Base-by-base conservation (phyloP, 2,329 filamentous ascomycete species). In the Periconia macrospinosa region DNA sequence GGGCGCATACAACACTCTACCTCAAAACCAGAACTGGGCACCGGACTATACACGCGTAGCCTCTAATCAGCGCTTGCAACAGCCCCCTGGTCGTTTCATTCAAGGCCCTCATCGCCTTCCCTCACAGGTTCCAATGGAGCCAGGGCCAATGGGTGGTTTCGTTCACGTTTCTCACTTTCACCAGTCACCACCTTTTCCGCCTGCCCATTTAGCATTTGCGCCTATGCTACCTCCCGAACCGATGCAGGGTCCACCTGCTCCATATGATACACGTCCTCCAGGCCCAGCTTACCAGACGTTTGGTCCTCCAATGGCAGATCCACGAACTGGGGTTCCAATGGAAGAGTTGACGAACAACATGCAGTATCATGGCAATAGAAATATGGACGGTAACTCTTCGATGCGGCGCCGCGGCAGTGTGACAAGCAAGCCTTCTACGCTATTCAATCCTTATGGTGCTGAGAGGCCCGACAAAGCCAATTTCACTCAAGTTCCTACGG, bases 381-480 rank as follows among this genome's bases (percentile, higher is more conserved):
- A 56, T 8, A 42, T 55, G 33, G 61, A 63, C 20, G 15, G 49
- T 47, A 53, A 53, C 15, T 53, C 43, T 14, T 45, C 53, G 18
- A 44, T 54, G 40, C 17, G 44, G 30, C 60, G 60, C 40, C 59
- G 53, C 23, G 47, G 45, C n/a, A 60, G 52, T 45, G 53, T 55
- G n/a, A 45, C 46, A 8, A 41, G 41, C 1, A 56, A 53, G 45
- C 18, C 49, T 11, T 3, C 43, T 23, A n/a, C 43, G 2, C 57
- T 70, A 3, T 72, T 60, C 54, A 65, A 72, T 45, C 69, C 69
- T 0, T 70, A 70, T 49, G 61, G 64, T 14, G 52, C 61, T 6
- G 52, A 55, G 23, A 45, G 53, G 18, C 56, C 63, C n/a, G 56
- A 62, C 45, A 47, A 63, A 55, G 27, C 59, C 49, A 53, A 54